Percentiles rank a stretch among this genome's conserved stretches.
These are phyloP conservation scores for Candida caryicola DNA, from an alignment of 805 yeast species.

Conservation along the genomic window DNA sequence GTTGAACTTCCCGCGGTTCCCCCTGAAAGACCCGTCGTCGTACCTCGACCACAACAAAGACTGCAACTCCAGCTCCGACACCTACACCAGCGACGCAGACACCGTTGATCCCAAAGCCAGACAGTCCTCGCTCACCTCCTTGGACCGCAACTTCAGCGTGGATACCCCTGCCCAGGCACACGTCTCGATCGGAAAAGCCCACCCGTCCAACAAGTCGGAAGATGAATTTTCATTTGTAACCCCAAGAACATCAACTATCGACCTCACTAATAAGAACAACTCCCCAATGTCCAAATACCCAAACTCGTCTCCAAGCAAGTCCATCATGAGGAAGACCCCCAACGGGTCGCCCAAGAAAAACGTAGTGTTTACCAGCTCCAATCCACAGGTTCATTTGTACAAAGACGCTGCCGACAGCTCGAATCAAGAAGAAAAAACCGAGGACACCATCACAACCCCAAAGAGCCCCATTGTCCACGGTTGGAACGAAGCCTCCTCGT, in stretches of 20 bases:
- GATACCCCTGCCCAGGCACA: slow-evolving; percentile 13
- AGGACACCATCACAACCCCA: neutral
- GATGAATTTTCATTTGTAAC: slow-evolving; percentile 28
- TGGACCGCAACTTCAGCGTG: slow-evolving; percentile 22
- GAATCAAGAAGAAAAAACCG: neutral
- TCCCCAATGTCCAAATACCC: slow-evolving; percentile 4
- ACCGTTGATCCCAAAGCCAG: slow-evolving; percentile 3
- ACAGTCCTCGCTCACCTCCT: slow-evolving; percentile 7
- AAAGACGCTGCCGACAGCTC: slow-evolving; percentile 7
- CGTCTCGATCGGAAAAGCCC: slow-evolving; percentile 9
- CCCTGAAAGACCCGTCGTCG: slow-evolving; percentile 5
- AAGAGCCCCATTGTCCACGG: slow-evolving; percentile 13
- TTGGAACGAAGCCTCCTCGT: slow-evolving; percentile 18
- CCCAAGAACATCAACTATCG: slow-evolving; percentile 20
- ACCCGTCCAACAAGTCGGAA: slow-evolving; percentile 10
- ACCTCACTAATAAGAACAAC: slow-evolving; percentile 9
- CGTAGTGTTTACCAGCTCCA: slow-evolving; percentile 32
- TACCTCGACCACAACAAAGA: slow-evolving; percentile 19
- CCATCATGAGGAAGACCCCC: slow-evolving; percentile 33
- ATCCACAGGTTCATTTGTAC: slow-evolving; percentile 34
- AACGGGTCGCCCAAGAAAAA: slow-evolving; percentile 36
- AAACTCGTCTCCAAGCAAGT: slow-evolving; percentile 34
- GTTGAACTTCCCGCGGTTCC: slow-evolving; percentile 23
- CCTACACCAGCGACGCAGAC: slow-evolving; percentile 36
- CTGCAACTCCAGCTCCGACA: slow-evolving; percentile 41